Evolutionary conservation across 306 rosid genomes (phyloP), one percentile per base, ranked within the genome.

Genomic region (Lathyrus aphaca): DNA sequence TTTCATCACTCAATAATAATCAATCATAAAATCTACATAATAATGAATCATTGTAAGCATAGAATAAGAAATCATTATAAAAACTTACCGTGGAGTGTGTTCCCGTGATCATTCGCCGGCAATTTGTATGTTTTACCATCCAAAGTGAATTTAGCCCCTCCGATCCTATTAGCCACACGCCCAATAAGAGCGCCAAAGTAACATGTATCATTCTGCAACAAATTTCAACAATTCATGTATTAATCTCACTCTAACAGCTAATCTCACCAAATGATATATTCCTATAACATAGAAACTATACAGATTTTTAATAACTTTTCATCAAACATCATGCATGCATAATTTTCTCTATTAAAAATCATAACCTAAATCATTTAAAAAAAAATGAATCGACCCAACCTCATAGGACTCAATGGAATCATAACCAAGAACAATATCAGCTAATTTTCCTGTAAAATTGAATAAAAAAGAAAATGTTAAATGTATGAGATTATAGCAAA

Each of bases 141-240:
- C 66, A 74, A 77, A 45, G 60, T 65, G 72, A 78, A 82, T 19
- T 70, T 10, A 66, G 86, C 81, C 44, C 60, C 69, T 53, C 80
- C 86, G 39, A 82, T 82, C 35, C 86, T 82, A 66, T 78, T 82
- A 23, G 80, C 86, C 69, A 82, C 86, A 1, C 86, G 82, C n/a
- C 86, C 83, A 66, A 82, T 60, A 25, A 78, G 65, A 0, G 73
- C 78, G 15, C 86, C 83, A 1, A 82, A 82, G 37, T 78, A 82
- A 9, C 1, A 0, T 74, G 69, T 29, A 71, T 78, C 83, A 61
- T 66, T 82, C 83, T 78, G 51, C 75, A 74, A 4, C 48, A 68
- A 72, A 72, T 37, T 57, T 42, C 8, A 73, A 46, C 65, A 10
- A 10, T 39, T 73, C 13, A 12, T 46, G 13, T 42, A 25, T 18